Percentiles rank a stretch among this genome's conserved stretches.
Evolutionary conservation across 2,329 filamentous ascomycete genomes (phyloP).

Genomic region (Endoconidiophora laricicola): DNA sequence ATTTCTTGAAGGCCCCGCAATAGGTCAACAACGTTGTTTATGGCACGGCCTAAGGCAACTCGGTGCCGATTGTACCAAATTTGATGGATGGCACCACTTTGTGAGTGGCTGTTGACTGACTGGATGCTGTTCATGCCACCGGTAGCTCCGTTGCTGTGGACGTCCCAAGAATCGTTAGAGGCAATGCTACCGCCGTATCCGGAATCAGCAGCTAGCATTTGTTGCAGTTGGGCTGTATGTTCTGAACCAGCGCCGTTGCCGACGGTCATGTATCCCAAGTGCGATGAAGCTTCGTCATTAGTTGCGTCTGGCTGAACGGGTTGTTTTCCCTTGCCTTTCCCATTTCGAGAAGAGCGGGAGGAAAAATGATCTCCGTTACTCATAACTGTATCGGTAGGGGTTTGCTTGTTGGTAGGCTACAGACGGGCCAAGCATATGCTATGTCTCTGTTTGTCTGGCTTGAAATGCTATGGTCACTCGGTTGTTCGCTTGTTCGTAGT

Average conservation of each 20-base stretch:
- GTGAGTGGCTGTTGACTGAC: slow-evolving; percentile 23
- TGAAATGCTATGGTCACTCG: too few relatives aligned
- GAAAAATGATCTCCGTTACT: slow-evolving; percentile 3
- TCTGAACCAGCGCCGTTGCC: slow-evolving; percentile 61
- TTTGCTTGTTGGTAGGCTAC: too few relatives aligned
- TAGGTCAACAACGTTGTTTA: slow-evolving; percentile 71
- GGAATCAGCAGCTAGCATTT: slow-evolving; percentile 71
- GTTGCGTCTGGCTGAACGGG: slow-evolving; percentile 18
- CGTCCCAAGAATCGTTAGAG: slow-evolving; percentile 36
- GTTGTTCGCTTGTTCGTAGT: too few relatives aligned
- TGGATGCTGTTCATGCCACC: slow-evolving; percentile 13
- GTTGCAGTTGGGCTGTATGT: slow-evolving; percentile 64
- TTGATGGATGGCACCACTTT: slow-evolving; percentile 77
- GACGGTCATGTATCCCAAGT: slow-evolving; percentile 63
- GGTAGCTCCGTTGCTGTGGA: slow-evolving; percentile 18
- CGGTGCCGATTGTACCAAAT: slow-evolving; percentile 90
- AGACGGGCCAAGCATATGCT: too few relatives aligned
- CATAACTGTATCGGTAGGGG: not conserved
- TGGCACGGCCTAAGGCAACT: slow-evolving; percentile 69
- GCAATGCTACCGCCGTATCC: slow-evolving; percentile 74
- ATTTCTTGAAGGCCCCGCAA: slow-evolving; percentile 71
- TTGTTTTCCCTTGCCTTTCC: slow-evolving; percentile 33
- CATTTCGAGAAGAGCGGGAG: slow-evolving; percentile 1
- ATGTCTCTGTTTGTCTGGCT: too few relatives aligned
- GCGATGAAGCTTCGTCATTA: slow-evolving; percentile 16